Conservation (phyloP, 2,329 filamentous ascomycete genomes). For the Phyllosticta citriasiana region DNA sequence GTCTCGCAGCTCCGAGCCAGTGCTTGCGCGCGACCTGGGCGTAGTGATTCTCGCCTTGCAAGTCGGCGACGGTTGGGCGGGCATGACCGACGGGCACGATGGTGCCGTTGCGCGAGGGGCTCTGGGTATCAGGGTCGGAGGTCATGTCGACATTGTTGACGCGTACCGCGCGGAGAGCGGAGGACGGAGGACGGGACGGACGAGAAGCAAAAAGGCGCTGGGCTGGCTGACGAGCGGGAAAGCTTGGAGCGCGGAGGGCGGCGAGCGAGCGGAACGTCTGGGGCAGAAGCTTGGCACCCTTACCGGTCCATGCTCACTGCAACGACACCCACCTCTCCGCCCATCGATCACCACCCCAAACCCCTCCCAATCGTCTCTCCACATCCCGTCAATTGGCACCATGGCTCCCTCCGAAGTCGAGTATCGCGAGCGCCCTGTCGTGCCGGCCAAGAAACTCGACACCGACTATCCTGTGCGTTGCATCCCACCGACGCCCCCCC, state of each 20-base stretch:
- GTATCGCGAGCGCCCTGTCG: conserved; percentile 32
- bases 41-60: conserved; percentile 57
- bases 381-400: background rate
- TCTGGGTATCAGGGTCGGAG: conserved; percentile 16
- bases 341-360: background rate
- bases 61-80: conserved; percentile 56
- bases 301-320: background rate
- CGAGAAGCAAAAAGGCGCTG: too few relatives aligned
- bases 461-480: conserved; percentile 77
- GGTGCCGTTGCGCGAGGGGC: conserved; percentile 12
- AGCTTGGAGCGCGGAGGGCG: too few relatives aligned
- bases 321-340: conserved; percentile 1
- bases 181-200: conserved; percentile 1
- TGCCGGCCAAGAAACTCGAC: conserved; percentile 68
- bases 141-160: conserved; percentile 3
- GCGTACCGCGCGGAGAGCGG: conserved; percentile 5
- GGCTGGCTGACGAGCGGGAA: too few relatives aligned
- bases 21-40: conserved; percentile 67
- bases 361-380: background rate
- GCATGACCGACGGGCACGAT: conserved; percentile 25
- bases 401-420: conserved; percentile 9
- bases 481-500: conserved; percentile 19
- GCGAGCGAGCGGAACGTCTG: too few relatives aligned
- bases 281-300: background rate
- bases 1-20: conserved; percentile 63